Base-by-base conservation (phyloP, 805 yeast species). In the Suhomyces faveliae region DNA sequence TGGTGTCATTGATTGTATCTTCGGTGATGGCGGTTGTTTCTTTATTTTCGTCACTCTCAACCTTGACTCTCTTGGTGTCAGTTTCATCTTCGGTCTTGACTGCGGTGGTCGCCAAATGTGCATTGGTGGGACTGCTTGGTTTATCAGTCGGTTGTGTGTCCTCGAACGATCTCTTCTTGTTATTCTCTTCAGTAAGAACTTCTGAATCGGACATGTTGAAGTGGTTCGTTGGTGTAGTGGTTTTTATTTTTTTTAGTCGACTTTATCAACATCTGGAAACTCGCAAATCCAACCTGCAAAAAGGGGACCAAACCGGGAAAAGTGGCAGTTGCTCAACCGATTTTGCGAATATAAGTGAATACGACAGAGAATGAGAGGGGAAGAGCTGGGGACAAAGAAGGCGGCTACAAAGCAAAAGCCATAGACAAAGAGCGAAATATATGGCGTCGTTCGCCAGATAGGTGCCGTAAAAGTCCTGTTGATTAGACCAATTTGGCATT, bases 191-290 rank as follows among this genome's bases (percentile, higher is more conserved):
- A 23, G 21, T 10, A 15, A 21, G 27, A 11, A n/a, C 38, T 17
- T 29, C 44, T 42, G 25, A 12, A 10, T 42, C 38, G 17, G 44
- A 30, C 44, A 42, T 42, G 17, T 27, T 42, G 44, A 9, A 40
- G 43, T 12, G 13, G 9, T 33, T 33, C 17, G 8, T 33, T 15
- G 12, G 1, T 15, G 21, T 33, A 23, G 42, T n/a, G 19, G 12
- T 13, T 5, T 22, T 24, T 37, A 5, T n/a, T 10, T 40, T 40
- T 40, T 40, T 40, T 40, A 40, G 43, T 40, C 43, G 43, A 40
- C 33, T 13, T 15, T 15, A 20, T 40, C 40, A 40, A 40, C 33
- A 20, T 40, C 33, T 40, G 17, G 19, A 25, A n/a, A 25, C 35
- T 23, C 21, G 35, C 43, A 40, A 20, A 37, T 11, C 15, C n/a